Evolutionary conservation across 805 yeast genomes (phyloP).

Genomic region (Candida pini): DNA sequence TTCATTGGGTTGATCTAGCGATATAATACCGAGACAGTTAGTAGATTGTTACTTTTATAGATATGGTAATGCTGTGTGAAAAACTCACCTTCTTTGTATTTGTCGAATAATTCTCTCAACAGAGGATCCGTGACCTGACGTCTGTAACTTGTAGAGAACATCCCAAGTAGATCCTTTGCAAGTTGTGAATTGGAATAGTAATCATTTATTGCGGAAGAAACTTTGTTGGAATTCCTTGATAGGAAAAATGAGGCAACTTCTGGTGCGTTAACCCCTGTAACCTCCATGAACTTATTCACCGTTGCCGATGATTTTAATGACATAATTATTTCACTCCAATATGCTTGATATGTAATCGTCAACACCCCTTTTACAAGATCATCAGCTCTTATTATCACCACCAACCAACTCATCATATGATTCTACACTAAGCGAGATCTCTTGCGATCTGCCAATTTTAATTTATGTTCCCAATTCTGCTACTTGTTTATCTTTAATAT

Average conservation of each 20-base stretch:
- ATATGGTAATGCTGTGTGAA: background rate
- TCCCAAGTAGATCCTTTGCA: slow-evolving; percentile 6
- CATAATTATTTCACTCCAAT: slow-evolving; percentile 5
- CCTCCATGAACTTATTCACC: slow-evolving; percentile 31
- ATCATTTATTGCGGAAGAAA: slow-evolving; percentile 21
- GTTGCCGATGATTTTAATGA: slow-evolving; percentile 12
- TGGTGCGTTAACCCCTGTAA: slow-evolving; percentile 33
- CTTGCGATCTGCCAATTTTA: too few species aligned
- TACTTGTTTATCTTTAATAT: too few species aligned
- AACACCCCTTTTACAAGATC: too few species aligned
- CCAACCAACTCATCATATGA: background rate
- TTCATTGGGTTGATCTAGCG: slow-evolving; percentile 17
- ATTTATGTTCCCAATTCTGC: too few species aligned
- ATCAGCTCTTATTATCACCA: slow-evolving; percentile 1
- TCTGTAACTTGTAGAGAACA: too few species aligned
- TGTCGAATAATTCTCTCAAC: slow-evolving; percentile 30
- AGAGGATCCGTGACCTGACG: slow-evolving; percentile 5
- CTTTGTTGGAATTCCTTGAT: slow-evolving; percentile 14
- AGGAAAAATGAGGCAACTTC: slow-evolving; percentile 35
- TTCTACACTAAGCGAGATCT: too few species aligned
- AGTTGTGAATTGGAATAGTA: slow-evolving; percentile 17
- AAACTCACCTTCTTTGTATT: slow-evolving; percentile 23
- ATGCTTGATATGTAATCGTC: background rate
- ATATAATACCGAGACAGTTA: too few species aligned
- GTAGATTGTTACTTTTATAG: background rate